Percentiles rank a stretch among this genome's conserved stretches.
Conservation (phyloP, 1,284 basidiomycete genomes). For the Puccinia hordei region DNA sequence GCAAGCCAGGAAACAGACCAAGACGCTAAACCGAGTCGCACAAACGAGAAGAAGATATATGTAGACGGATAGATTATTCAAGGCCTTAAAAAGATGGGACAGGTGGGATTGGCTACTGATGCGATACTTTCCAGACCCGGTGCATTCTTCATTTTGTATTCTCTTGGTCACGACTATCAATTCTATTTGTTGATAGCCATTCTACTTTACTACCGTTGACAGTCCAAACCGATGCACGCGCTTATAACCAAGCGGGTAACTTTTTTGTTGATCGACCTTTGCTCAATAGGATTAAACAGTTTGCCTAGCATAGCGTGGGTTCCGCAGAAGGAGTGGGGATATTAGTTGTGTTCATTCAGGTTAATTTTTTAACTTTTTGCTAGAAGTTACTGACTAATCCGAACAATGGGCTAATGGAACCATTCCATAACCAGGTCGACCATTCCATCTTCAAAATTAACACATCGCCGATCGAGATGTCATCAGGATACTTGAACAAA, state of each 20-base stretch:
- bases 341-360: background rate
- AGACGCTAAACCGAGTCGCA: background rate
- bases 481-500: constrained; percentile 17
- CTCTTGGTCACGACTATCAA: background rate
- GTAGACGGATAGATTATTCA: background rate
- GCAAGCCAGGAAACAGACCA: background rate
- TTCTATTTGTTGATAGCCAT: background rate
- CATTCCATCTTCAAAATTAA: constrained; percentile 18
- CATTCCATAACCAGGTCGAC: constrained; percentile 27
- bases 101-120: background rate
- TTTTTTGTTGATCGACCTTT: background rate
- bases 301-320: background rate
- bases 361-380: background rate
- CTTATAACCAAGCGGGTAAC: background rate
- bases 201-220: background rate
- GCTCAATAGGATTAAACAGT: background rate
- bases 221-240: background rate
- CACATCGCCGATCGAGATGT: constrained; percentile 17
- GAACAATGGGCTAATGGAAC: constrained; percentile 8
- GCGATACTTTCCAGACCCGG: background rate
- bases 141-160: background rate
- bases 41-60: background rate
- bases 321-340: background rate
- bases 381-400: background rate
- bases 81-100: background rate